Evolutionary conservation across 306 rosid species (phyloP).

Genomic region (Cicer bijugum): DNA sequence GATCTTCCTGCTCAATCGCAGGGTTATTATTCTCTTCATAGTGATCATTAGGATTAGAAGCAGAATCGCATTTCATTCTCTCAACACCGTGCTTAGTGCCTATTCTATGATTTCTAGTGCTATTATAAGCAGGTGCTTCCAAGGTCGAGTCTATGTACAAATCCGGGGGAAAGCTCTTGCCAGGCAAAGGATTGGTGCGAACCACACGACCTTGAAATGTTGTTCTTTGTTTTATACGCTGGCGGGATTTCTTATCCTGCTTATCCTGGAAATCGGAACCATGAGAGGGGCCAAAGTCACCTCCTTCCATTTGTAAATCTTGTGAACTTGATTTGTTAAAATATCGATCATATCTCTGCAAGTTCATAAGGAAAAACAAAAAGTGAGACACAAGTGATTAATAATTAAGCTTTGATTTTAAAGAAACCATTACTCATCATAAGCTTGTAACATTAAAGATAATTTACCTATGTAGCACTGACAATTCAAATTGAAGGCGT

Average conservation of each 20-base stretch:
- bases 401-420: conserved; percentile 2
- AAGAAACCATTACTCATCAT: conserved; percentile 1
- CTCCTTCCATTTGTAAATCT: conserved; percentile 62
- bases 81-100: conserved; percentile 57
- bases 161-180: conserved; percentile 61
- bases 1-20: conserved; percentile 47
- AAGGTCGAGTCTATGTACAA: conserved; percentile 60
- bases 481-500: too few species aligned
- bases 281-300: conserved; percentile 51
- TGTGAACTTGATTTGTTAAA: conserved; percentile 63
- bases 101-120: conserved; percentile 52
- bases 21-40: conserved; percentile 50
- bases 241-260: conserved; percentile 57
- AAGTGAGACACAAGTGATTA: conserved; percentile 29
- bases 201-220: conserved; percentile 37
- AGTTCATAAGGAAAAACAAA: conserved; percentile 30
- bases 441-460: conserved; percentile 2
- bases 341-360: conserved; percentile 65
- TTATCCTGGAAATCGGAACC: conserved; percentile 63
- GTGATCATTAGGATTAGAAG: conserved; percentile 56
- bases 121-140: conserved; percentile 55
- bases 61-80: conserved; percentile 57
- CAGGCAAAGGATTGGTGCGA: conserved; percentile 49
- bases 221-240: conserved; percentile 50
- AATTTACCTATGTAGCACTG: too few species aligned